Evolutionary conservation across 164 flowering plant genomes (phyloP).

Genomic region (Euptelea pleiosperma): DNA sequence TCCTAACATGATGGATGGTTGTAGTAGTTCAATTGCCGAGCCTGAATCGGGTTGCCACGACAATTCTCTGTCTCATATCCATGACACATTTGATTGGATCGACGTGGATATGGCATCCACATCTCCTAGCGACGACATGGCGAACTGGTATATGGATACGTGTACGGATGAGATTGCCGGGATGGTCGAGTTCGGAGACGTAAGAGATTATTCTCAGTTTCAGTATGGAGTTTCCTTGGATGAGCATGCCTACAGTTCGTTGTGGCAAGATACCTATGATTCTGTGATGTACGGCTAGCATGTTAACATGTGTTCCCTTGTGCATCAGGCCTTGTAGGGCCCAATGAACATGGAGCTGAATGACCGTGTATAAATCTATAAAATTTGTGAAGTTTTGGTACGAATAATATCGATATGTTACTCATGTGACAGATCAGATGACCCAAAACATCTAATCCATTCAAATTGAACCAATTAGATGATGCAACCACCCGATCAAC

Average conservation of each 20-base stretch:
- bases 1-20: background rate
- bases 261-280: slow-evolving; percentile 35
- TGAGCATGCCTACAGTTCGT: slow-evolving; percentile 23
- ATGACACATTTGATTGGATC: slow-evolving; percentile 27
- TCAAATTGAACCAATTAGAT: too few relatives aligned
- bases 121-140: slow-evolving; percentile 26
- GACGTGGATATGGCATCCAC: slow-evolving; percentile 29
- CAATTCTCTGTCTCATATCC: background rate
- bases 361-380: too few relatives aligned
- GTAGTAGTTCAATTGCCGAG: background rate
- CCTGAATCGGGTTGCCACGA: background rate
- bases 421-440: too few relatives aligned
- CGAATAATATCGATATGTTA: too few relatives aligned
- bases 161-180: slow-evolving; percentile 22
- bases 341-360: too few relatives aligned
- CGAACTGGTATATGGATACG: slow-evolving; percentile 28
- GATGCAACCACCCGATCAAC: too few relatives aligned
- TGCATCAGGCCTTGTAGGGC: too few relatives aligned
- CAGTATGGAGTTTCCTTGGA: slow-evolving; percentile 19
- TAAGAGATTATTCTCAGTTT: slow-evolving; percentile 21
- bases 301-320: too few relatives aligned
- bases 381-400: too few relatives aligned
- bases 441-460: too few relatives aligned
- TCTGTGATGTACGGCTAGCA: slow-evolving; percentile 1
- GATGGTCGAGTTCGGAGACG: slow-evolving; percentile 16